A percentile compares a stretch with the other conserved stretches of the same genome.
Conservation (phyloP, 2,329 filamentous ascomycete species). For the Cytospora chrysosperma region DNA sequence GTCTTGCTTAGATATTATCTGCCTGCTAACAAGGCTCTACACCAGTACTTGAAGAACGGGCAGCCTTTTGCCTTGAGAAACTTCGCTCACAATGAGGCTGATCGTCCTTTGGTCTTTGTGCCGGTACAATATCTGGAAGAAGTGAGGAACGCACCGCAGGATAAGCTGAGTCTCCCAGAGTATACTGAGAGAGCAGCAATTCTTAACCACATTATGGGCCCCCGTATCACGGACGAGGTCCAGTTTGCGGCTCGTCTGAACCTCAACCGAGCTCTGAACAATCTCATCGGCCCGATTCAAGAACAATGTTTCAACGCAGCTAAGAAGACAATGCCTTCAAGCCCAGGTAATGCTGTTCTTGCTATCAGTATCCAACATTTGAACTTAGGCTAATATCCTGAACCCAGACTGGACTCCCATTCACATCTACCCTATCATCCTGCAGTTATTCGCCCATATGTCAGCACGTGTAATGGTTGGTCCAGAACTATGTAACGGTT, state of each 20-base stretch:
- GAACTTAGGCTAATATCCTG: no score
- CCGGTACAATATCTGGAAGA: conserved; percentile 3
- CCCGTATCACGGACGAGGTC: conserved; percentile 10
- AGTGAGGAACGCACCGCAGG: conserved; percentile 7
- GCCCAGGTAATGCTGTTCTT: background rate
- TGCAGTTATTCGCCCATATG: conserved; percentile 16
- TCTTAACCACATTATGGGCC: background rate
- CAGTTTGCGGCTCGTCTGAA: conserved; percentile 6
- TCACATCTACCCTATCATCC: conserved; percentile 1
- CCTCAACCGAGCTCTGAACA: conserved; percentile 3
- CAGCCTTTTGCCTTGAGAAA: conserved; percentile 1
- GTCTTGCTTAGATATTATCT: background rate
- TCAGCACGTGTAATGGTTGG: conserved; percentile 29
- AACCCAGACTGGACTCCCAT: conserved; percentile 2
- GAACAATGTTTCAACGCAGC: background rate
- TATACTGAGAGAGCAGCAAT: conserved; percentile 4
- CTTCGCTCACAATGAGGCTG: background rate
- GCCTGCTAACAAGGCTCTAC: background rate
- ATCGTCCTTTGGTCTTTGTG: conserved; percentile 1
- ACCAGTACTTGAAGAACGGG: background rate
- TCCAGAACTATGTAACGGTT: conserved; percentile 24
- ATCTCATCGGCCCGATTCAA: conserved; percentile 3
- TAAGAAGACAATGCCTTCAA: background rate
- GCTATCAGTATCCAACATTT: no score
- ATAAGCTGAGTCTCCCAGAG: conserved; percentile 2